Evolutionary conservation across 768 basidiomycete genomes (phyloP), one percentile per base, ranked within the genome.

Genomic region (Asterophora lycoperdoides): DNA sequence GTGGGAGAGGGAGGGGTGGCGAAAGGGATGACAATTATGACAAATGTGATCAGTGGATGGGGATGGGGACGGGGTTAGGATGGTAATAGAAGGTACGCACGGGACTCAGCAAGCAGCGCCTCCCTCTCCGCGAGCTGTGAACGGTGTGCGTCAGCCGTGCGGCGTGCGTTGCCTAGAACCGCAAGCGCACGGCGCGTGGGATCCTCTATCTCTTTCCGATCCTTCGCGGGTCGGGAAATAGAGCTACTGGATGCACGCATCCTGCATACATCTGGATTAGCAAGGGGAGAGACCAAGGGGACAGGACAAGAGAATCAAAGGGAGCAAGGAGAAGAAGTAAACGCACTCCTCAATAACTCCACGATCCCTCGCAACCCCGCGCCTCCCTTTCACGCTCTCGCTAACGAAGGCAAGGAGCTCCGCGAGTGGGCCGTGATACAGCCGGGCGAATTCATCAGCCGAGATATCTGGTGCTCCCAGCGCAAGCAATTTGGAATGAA

Each of bases 351-450:
- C 51, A 20, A 60, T 51, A 10, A 40, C 17, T 29, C 50, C 35
- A 20, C 56, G 37, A 18, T 48, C 52, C 14, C 46, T 32, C 26
- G 55, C 50, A 1, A 58, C 57, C 18, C 41, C 19, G 28, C 43
- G 40, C 33, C 60, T 43, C 14, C 60, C 57, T 29, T 48, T 55
- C n/a, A 61, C 40, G 20, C 56, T 54, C 4, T 45, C 46, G 20
- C 59, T 57, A 45, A 56, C 38, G 33, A 56, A 57, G 7, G 39
- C 38, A 10, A 60, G 48, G 11, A 46, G 42, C 13, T 55, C 54
- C 8, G 39, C 57, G 29, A 61, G 46, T 1, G 50, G 48, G 11
- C 60, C 54, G 33, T 46, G 50, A 37, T 52, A 58, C 9, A 58
- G 45, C 7, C 56, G 54, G 29, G 33, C 35, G 30, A 56, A 58